Evolutionary conservation across 2,329 filamentous ascomycete species (phyloP).

Genomic region (Aspergillus luchuensis): DNA sequence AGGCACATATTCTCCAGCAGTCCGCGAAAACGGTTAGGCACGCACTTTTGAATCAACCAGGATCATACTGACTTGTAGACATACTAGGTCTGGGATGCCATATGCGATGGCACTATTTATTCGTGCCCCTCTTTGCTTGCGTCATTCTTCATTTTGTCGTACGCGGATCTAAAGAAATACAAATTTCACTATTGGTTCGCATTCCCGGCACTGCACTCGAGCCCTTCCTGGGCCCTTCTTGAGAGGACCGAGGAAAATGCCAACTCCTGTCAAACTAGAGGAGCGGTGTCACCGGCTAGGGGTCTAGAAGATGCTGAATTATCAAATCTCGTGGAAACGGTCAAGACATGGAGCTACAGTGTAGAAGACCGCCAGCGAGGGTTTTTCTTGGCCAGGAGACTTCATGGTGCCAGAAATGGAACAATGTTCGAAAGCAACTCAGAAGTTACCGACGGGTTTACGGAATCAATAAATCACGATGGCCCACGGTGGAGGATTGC

Average conservation of each 20-base stretch:
- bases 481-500: slow-evolving; percentile 69
- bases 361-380: slow-evolving; percentile 84
- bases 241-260: slow-evolving; percentile 23
- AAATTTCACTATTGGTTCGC: slow-evolving; percentile 98
- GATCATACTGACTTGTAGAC: slow-evolving; percentile 16
- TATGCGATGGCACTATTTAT: slow-evolving; percentile 94
- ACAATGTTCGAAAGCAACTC: neutral
- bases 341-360: slow-evolving; percentile 84
- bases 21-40: slow-evolving; percentile 71
- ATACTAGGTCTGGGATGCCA: slow-evolving; percentile 88
- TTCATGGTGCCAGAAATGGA: slow-evolving; percentile 41
- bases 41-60: neutral
- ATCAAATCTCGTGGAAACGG: slow-evolving; percentile 73
- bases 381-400: slow-evolving; percentile 90
- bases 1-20: slow-evolving; percentile 72
- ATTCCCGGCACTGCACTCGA: slow-evolving; percentile 89
- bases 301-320: slow-evolving; percentile 69
- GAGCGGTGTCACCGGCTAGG: slow-evolving; percentile 24
- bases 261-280: slow-evolving; percentile 22
- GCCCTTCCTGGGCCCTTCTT: slow-evolving; percentile 74
- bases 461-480: neutral
- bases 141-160: slow-evolving; percentile 86
- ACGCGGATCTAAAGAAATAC: slow-evolving; percentile 96
- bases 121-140: slow-evolving; percentile 88
- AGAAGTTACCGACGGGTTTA: neutral